Percentiles rank a stretch among this genome's conserved stretches.
Evolutionary conservation across 257 asterid species (phyloP).

Genomic region (Knoxia roxburghii): DNA sequence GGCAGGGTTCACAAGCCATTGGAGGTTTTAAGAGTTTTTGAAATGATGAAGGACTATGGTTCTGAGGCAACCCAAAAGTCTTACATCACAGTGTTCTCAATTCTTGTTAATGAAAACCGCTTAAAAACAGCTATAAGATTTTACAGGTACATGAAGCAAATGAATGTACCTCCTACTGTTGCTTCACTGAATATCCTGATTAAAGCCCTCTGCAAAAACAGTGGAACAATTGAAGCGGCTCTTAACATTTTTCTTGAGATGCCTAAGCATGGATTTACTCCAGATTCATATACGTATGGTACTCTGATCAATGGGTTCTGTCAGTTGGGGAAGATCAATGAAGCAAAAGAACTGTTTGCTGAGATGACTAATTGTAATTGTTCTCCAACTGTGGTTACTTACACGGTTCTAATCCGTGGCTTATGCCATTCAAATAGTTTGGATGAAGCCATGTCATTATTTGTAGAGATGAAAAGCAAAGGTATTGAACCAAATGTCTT

Average conservation of each 20-base stretch:
- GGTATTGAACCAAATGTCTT: constrained; percentile 79
- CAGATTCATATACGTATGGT: constrained; percentile 87
- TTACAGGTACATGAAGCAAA: constrained; percentile 66
- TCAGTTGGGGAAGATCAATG: constrained; percentile 51
- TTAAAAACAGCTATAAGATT: constrained; percentile 72
- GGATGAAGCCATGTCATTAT: constrained; percentile 57
- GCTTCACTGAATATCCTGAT: constrained; percentile 65
- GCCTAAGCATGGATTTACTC: constrained; percentile 65
- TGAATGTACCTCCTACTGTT: constrained; percentile 60
- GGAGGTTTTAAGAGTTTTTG: constrained; percentile 64
- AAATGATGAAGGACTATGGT: constrained; percentile 56
- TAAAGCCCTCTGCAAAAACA: constrained; percentile 79
- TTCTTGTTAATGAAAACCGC: constrained; percentile 76
- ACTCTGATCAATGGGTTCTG: constrained; percentile 85
- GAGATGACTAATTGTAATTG: constrained; percentile 81
- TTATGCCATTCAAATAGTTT: constrained; percentile 54
- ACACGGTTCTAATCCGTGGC: constrained; percentile 61
- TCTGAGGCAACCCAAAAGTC: constrained; percentile 69
- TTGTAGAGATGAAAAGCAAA: constrained; percentile 68
- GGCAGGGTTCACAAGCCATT: constrained; percentile 86
- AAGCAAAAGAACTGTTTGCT: constrained; percentile 67
- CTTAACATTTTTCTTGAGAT: constrained; percentile 62
- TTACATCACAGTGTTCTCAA: constrained; percentile 64
- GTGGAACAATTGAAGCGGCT: constrained; percentile 66
- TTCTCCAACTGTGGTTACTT: constrained; percentile 70